A percentile compares a stretch with the other conserved stretches of the same genome.
These are phyloP conservation scores for Capsella bursapastoris DNA, from an alignment of 345 rosid genomes.

Conservation along the genomic window DNA sequence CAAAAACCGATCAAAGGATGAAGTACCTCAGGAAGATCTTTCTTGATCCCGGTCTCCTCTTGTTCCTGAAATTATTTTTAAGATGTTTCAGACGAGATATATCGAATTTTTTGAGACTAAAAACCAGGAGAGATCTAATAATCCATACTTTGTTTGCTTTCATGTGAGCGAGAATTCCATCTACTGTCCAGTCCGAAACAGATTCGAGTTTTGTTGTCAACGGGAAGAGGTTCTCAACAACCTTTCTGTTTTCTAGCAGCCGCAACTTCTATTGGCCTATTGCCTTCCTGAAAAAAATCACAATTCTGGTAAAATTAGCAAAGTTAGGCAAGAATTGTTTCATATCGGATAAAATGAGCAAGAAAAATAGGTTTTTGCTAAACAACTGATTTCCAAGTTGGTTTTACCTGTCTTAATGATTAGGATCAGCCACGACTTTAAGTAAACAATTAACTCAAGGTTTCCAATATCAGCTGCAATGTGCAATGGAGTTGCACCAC, in stretches of 20 bases:
- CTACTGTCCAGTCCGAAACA: slow-evolving; percentile 76
- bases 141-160: slow-evolving; percentile 55
- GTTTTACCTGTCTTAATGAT: slow-evolving; percentile 70
- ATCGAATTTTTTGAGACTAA: not conserved
- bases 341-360: not conserved
- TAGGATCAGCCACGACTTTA: slow-evolving; percentile 86
- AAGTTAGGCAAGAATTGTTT: not conserved
- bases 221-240: slow-evolving; percentile 78
- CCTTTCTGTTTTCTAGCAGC: slow-evolving; percentile 70
- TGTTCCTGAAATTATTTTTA: slow-evolving; percentile 53
- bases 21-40: slow-evolving; percentile 66
- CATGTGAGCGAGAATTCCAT: slow-evolving; percentile 66
- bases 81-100: slow-evolving; percentile 1
- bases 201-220: slow-evolving; percentile 58
- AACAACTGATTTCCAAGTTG: not conserved
- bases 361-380: not conserved
- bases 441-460: slow-evolving; percentile 70
- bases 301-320: not conserved
- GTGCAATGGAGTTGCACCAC: slow-evolving; percentile 94
- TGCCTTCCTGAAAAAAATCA: slow-evolving; percentile 65
- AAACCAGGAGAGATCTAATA: slow-evolving; percentile 30
- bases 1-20: not conserved
- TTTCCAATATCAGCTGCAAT: slow-evolving; percentile 84
- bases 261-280: slow-evolving; percentile 82
- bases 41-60: slow-evolving; percentile 47